Conservation (phyloP, 1,284 basidiomycete genomes). For the Naganishia albida region DNA sequence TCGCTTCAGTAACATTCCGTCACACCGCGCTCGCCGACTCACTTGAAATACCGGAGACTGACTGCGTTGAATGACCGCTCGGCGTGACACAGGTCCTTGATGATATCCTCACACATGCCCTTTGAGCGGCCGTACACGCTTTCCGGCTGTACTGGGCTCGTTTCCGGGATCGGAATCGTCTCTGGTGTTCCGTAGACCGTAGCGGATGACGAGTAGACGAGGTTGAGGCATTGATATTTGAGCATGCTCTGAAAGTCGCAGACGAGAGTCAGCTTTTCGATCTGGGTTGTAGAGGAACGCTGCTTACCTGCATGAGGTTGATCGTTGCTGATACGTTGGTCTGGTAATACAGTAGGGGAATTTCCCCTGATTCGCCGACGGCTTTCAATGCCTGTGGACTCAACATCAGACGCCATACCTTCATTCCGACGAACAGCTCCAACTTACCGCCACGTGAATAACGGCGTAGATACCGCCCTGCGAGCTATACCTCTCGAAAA, state of each 20-base stretch:
- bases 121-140: conserved; percentile 96
- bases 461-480: conserved; percentile 97
- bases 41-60: conserved; percentile 89
- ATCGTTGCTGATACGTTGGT: conserved; percentile 88
- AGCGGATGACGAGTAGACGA: conserved; percentile 97
- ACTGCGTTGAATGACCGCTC: conserved; percentile 52
- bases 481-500: conserved; percentile 76
- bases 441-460: conserved; percentile 84
- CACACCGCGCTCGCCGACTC: conserved; percentile 43
- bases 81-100: conserved; percentile 85
- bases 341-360: conserved; percentile 87
- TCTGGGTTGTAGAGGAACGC: not conserved
- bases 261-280: not conserved
- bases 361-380: conserved; percentile 94
- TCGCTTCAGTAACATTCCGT: not conserved
- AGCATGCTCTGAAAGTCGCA: conserved; percentile 67
- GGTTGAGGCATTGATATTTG: conserved; percentile 74
- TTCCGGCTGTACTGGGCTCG: conserved; percentile 81
- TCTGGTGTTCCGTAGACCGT: conserved; percentile 98
- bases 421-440: not conserved
- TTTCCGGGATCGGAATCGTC: conserved; percentile 90
- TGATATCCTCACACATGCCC: conserved; percentile 87
- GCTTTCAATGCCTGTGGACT: conserved; percentile 88
- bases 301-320: conserved; percentile 63
- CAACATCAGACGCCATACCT: not conserved